Evolutionary conservation across 1,284 basidiomycete genomes (phyloP), one percentile per base, ranked within the genome.

Genomic region (Cerrena zonata): DNA sequence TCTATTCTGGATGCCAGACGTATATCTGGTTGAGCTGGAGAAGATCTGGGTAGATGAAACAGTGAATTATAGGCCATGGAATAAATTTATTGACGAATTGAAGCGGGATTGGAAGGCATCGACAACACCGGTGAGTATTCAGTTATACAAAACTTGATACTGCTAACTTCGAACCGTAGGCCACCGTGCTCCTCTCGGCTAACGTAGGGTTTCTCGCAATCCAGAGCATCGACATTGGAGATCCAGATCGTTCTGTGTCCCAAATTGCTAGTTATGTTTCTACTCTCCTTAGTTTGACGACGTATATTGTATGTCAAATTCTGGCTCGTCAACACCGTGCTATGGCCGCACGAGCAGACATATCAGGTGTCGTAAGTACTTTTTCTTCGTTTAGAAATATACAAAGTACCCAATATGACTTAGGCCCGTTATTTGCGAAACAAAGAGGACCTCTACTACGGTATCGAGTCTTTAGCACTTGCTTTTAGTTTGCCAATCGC

Each of bases 121-220:
- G 4, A 60, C 62, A 40, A 63, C 59, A 36, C 64, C 63, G 0
- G 65, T 67, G 19, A 46, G 30, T 34, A 7, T 7, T 34, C 30
- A 7, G 21, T 30, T 11, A 22, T 42, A 27, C 24, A 26, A 42
- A 22, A 21, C 36, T 7, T 19, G 3, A 5, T 5, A 21, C 10
- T 47, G 38, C 51, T 25, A 5, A 11, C 15, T 48, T 39, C 22
- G 13, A 24, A 19, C 5, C 18, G 12, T 43, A 75, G 72, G 64
- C 72, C 0, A 66, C 71, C 2, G 72, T 74, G 4, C 62, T 75
- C 5, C 53, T 75, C 46, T 68, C 66, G 2, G 71, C 68, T 13
- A 73, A 76, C 40, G 69, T 74, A 2, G 65, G 61, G 0, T 69
- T 76, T 38, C 64, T 75, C 4, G 65, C 69, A 0, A 71, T 72